Evolutionary conservation across 495 filamentous ascomycete species (phyloP), one percentile per base, ranked within the genome.

Genomic region (Parachaetomium inaequale): DNA sequence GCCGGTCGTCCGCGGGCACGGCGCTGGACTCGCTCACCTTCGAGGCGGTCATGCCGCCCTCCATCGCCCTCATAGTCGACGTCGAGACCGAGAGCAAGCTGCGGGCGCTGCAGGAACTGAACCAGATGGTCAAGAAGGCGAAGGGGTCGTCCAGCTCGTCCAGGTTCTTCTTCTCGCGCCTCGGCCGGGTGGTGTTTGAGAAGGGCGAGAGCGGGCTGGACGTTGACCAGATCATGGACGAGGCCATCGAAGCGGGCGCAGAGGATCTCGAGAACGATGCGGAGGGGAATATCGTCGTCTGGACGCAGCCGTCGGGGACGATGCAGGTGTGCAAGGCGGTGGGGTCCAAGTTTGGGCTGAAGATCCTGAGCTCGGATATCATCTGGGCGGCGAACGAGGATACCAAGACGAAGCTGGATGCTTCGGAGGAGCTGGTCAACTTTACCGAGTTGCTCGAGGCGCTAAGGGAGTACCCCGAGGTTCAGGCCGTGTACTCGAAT

Each of bases 361-460:
- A 85, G 53, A 80, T 93, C 28, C 74, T 87, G 55, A 86, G 78
- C 63, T 82, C 83, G 31, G 89, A 92, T 50, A 94, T 98, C 32
- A 81, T 96, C 50, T 97, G 91, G 91, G 83, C 87, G 58, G 83
- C 92, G 0, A 95, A 92, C 58, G 80, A 84, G 58, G 93, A 97
- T 54, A 92, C 88, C 0, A 82, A 84, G 74, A 85, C 89, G 17
- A 72, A 75, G 5, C 62, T 89, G 43, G 77, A 81, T 38, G 69
- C 77, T 32, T 64, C 62, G 4, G 79, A 85, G 60, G 75, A 79
- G 45, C 77, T 85, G 7, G 67, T 72, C 46, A 74, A 77, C 1
- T 78, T 90, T 28, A 71, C 83, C 34, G 82, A 81, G 31, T 73
- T 88, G 60, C 74, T 88, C 21, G 70, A 79, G 29, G 64, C 58